Percentiles rank a stretch among this genome's conserved stretches.
Evolutionary conservation across 2,329 filamentous ascomycete genomes (phyloP).

Genomic region (Colletotrichum aenigma): DNA sequence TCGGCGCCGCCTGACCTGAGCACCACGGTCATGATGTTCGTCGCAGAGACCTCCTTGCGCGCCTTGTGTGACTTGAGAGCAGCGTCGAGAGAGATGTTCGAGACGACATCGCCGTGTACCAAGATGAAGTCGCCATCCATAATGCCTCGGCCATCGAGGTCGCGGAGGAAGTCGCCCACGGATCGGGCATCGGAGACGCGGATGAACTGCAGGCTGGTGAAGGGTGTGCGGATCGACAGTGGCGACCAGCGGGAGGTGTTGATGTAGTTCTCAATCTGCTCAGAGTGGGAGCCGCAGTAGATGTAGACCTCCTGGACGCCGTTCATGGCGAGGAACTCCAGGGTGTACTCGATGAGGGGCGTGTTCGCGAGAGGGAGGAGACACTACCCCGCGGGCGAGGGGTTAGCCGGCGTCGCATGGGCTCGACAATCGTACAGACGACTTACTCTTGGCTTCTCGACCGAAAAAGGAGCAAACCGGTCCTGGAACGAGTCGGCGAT

Average conservation of each 20-base stretch:
- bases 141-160: constrained; percentile 84
- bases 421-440: background rate
- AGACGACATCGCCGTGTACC: constrained; percentile 90
- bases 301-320: constrained; percentile 94
- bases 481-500: constrained; percentile 96
- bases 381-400: constrained; percentile 61
- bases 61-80: constrained; percentile 80
- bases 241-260: constrained; percentile 76
- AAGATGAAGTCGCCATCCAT: constrained; percentile 91
- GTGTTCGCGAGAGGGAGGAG: constrained; percentile 92
- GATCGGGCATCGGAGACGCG: constrained; percentile 83
- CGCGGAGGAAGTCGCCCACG: constrained; percentile 91
- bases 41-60: constrained; percentile 82
- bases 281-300: constrained; percentile 86
- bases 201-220: constrained; percentile 82
- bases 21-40: constrained; percentile 97
- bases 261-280: constrained; percentile 87
- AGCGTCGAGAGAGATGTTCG: constrained; percentile 83
- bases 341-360: constrained; percentile 94
- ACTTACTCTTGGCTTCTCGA: constrained; percentile 84
- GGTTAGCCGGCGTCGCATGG: constrained; percentile 20
- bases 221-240: constrained; percentile 62
- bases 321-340: constrained; percentile 94
- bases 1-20: constrained; percentile 75
- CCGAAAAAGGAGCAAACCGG: constrained; percentile 85